These are phyloP conservation scores for Hypoxylon sp. DNA, from an alignment of 2,329 filamentous ascomycete species.

Conservation along the genomic window DNA sequence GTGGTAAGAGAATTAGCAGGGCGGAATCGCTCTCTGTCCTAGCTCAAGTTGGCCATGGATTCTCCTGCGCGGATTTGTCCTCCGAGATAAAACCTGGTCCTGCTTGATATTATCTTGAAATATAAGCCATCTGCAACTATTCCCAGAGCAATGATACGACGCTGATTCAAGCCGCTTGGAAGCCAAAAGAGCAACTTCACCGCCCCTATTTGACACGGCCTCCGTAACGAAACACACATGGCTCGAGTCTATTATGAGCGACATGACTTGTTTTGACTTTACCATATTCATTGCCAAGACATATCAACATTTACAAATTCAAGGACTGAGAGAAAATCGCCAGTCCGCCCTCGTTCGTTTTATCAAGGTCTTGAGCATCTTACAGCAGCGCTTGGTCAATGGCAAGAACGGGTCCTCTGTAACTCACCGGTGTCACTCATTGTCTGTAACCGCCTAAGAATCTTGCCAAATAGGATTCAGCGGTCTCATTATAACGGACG, in stretches of 20 bases:
- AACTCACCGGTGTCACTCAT: conserved; percentile 5
- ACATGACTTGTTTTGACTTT: conserved; percentile 1
- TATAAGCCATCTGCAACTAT: background rate
- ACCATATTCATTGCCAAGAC: conserved; percentile 2
- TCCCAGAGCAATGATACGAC: background rate
- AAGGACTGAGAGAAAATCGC: conserved; percentile 3
- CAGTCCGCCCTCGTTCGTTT: conserved; percentile 5
- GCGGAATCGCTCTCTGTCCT: background rate
- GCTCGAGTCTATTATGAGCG: background rate
- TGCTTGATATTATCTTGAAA: background rate
- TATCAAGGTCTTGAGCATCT: background rate
- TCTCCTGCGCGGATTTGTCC: background rate
- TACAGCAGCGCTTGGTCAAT: background rate
- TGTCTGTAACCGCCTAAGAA: no score
- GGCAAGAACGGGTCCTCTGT: background rate
- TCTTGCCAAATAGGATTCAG: background rate
- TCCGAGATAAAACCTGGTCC: background rate
- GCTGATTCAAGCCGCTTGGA: background rate
- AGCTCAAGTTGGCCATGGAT: background rate
- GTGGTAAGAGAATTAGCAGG: background rate
- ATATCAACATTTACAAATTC: background rate
- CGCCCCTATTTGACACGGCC: background rate
- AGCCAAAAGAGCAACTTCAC: conserved; percentile 1
- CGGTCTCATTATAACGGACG: conserved; percentile 24
- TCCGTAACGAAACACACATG: background rate